Evolutionary conservation across 495 filamentous ascomycete species (phyloP), one percentile per base, ranked within the genome.

Genomic region (Friedmanniomyces simplex): DNA sequence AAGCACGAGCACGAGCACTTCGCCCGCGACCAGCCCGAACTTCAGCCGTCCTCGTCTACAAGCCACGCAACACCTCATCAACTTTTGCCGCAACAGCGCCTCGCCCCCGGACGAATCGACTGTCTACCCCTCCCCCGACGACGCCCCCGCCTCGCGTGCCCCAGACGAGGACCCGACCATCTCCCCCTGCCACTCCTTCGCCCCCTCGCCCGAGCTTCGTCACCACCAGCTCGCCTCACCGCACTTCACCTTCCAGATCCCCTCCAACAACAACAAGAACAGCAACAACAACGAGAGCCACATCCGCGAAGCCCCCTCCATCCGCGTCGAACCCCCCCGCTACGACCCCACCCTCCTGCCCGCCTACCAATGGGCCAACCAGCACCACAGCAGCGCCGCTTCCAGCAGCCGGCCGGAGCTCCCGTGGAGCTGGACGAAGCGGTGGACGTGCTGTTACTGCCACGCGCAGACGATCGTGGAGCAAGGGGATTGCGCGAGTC

Each of bases 371-470:
- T 52, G 50, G 50, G 13, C 16, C 50, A 34, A 12, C 26, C 18
- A 16, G n/a, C n/a, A n/a, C n/a, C n/a, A n/a, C n/a, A n/a, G n/a
- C n/a, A n/a, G n/a, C 14, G 1, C 26, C 24, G 32, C 4, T 24
- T 2, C 25, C 2, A 52, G 3, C 26, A 24, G 18, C 25, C 50
- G 50, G 11, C 50, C 50, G 25, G n/a, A 16, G 14, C 6, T 5
- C n/a, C 18, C 50, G 12, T 52, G 50, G 50, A 24, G 50, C 16
- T 34, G 24, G 50, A 52, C 18, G 16, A 52, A 52, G 50, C 25
- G 32, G 6, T 52, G 50, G 50, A 52, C 50, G 24, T 52, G 50
- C 50, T 52, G 50, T 22, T 12, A 18, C 10, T 52, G 50, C 30
- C 13, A 21, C 3, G 50, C 50, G 50, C 5, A 34, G 25, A 52